Conservation (phyloP, 306 rosid species). For the Adenanthera pavonina region DNA sequence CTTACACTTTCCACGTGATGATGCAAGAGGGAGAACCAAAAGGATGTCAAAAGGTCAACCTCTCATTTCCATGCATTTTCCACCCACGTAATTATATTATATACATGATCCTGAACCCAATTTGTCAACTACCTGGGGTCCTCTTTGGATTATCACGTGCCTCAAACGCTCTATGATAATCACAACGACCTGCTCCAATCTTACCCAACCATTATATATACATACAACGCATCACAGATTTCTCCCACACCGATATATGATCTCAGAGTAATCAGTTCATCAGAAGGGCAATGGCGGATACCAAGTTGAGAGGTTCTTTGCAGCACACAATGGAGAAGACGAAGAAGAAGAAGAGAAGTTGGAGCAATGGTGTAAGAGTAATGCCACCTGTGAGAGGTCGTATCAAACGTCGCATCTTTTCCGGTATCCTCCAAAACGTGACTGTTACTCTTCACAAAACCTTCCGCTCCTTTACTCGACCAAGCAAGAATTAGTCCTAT, state of each 20-base stretch:
- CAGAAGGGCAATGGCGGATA: neutral
- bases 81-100: neutral
- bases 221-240: neutral
- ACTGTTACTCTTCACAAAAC: neutral
- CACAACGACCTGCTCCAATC: neutral
- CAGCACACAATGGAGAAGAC: neutral
- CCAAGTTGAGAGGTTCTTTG: neutral
- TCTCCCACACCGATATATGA: neutral
- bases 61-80: neutral
- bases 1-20: neutral
- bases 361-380: neutral
- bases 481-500: neutral
- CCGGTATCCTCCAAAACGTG: neutral
- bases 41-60: neutral
- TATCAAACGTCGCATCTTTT: constrained; percentile 40
- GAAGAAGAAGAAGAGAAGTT: neutral
- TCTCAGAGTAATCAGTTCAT: neutral
- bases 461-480: neutral
- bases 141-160: neutral
- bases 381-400: constrained; percentile 40
- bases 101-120: neutral
- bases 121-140: neutral
- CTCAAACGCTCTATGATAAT: neutral
- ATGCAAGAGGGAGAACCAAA: neutral
- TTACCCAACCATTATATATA: constrained; percentile 3